Conservation (phyloP, 352 stramenopile species). For the Halophytophthora batemanensis region DNA sequence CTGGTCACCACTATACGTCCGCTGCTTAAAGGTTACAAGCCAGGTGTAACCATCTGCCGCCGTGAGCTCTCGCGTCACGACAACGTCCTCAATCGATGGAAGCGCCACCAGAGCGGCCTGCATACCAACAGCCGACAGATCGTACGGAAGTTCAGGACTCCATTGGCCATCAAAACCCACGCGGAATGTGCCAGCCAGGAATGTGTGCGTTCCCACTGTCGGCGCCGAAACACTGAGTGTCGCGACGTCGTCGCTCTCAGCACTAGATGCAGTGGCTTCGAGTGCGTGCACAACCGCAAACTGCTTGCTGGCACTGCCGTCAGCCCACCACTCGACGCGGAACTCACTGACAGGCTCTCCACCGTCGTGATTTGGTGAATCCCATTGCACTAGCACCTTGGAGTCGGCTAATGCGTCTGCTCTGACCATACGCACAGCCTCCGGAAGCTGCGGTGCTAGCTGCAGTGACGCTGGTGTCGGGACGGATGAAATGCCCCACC, state of each 20-base stretch:
- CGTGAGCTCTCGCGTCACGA: conserved; percentile 49
- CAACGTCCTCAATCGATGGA: conserved; percentile 53
- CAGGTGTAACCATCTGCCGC: conserved; percentile 74
- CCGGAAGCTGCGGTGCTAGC: conserved; percentile 47
- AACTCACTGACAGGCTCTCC: conserved; percentile 75
- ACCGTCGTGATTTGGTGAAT: conserved; percentile 57
- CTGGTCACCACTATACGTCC: conserved; percentile 53
- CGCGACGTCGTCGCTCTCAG: conserved; percentile 47
- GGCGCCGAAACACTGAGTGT: conserved; percentile 72
- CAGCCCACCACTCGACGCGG: conserved; percentile 68
- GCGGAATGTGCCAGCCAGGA: conserved; percentile 81
- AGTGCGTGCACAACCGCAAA: conserved; percentile 52
- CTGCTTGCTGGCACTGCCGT: conserved; percentile 36
- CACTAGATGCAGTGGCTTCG: conserved; percentile 25
- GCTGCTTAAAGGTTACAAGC: conserved; percentile 66
- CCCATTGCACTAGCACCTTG: conserved; percentile 78
- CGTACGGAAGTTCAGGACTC: conserved; percentile 82
- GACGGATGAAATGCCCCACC: conserved; percentile 36
- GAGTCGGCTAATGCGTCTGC: conserved; percentile 55
- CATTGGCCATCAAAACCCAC: conserved; percentile 86
- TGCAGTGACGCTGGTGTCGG: conserved; percentile 49
- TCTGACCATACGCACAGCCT: conserved; percentile 25
- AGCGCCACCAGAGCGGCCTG: conserved; percentile 47
- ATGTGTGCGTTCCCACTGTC: conserved; percentile 34
- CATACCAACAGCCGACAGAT: conserved; percentile 84